Conservation (phyloP, 176 grass and related monocot species). For the Phragmites australis region DNA sequence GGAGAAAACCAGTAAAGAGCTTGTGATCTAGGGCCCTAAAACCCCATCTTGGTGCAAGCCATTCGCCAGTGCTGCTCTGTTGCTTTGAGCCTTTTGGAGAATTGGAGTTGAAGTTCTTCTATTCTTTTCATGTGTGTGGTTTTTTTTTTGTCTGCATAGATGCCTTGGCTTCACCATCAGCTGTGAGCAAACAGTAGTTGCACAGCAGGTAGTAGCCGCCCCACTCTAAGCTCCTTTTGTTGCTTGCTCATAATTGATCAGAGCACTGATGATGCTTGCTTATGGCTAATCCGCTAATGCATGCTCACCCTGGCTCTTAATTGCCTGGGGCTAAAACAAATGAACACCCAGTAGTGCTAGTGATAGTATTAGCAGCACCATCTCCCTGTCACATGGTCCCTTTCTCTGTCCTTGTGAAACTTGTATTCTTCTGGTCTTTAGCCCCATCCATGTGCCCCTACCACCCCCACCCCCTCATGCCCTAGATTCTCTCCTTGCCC, state of each 20-base stretch:
- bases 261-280: conserved; percentile 36
- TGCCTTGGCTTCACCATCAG: conserved; percentile 18
- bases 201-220: background rate
- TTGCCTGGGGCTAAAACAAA: conserved; percentile 33
- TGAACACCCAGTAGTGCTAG: conserved; percentile 21
- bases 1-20: conserved; percentile 4
- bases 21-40: background rate
- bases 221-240: conserved; percentile 22
- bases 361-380: conserved; percentile 32
- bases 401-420: conserved; percentile 31
- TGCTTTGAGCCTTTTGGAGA: conserved; percentile 7
- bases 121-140: conserved; percentile 46
- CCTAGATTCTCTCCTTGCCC: conserved; percentile 49
- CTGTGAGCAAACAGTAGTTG: background rate
- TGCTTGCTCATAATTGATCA: conserved; percentile 28
- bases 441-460: conserved; percentile 53
- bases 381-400: conserved; percentile 35
- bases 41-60: conserved; percentile 10
- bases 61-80: conserved; percentile 10
- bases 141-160: conserved; percentile 18
- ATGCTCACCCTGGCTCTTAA: conserved; percentile 22
- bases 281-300: conserved; percentile 32
- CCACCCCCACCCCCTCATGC: conserved; percentile 40
- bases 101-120: conserved; percentile 11
- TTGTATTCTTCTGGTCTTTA: conserved; percentile 48